Percentiles rank a stretch among this genome's conserved stretches.
Evolutionary conservation across 1,139 yeast genomes (phyloP).

Genomic region (Lodderomyces parapsilosis): DNA sequence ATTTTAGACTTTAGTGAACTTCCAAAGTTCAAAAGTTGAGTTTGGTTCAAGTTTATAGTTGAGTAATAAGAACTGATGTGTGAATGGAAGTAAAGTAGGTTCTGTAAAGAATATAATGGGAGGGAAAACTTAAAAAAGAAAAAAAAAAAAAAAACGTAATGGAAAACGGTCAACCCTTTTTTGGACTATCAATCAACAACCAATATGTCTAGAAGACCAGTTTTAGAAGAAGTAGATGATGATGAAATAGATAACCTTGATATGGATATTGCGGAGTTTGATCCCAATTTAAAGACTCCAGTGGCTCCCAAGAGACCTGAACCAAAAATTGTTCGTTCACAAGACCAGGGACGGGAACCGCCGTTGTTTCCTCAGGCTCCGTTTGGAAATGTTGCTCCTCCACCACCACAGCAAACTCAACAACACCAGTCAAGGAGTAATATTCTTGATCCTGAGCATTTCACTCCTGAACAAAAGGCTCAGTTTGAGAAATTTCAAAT

Average conservation of each 20-base stretch:
- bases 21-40: constrained; percentile 11
- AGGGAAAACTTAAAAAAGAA: not conserved
- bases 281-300: constrained; percentile 68
- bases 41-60: not conserved
- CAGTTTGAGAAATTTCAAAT: constrained; percentile 68
- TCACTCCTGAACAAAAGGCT: constrained; percentile 52
- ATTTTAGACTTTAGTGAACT: constrained; percentile 76
- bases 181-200: not conserved
- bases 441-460: constrained; percentile 37
- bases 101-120: no score
- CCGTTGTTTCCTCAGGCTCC: constrained; percentile 28
- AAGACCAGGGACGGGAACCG: constrained; percentile 38
- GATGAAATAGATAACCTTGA: constrained; percentile 91
- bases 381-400: constrained; percentile 13
- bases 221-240: constrained; percentile 80
- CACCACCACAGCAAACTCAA: constrained; percentile 13
- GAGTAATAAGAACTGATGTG: no score
- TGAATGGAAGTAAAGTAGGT: no score
- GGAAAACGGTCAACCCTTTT: no score
- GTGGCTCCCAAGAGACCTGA: constrained; percentile 64
- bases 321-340: constrained; percentile 63
- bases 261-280: constrained; percentile 89
- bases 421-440: constrained; percentile 17
- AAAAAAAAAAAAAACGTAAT: not conserved
- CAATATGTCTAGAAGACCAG: constrained; percentile 59